These are phyloP conservation scores for Metschnikowia anglica DNA, from an alignment of 805 yeast genomes.

Conservation along the genomic window DNA sequence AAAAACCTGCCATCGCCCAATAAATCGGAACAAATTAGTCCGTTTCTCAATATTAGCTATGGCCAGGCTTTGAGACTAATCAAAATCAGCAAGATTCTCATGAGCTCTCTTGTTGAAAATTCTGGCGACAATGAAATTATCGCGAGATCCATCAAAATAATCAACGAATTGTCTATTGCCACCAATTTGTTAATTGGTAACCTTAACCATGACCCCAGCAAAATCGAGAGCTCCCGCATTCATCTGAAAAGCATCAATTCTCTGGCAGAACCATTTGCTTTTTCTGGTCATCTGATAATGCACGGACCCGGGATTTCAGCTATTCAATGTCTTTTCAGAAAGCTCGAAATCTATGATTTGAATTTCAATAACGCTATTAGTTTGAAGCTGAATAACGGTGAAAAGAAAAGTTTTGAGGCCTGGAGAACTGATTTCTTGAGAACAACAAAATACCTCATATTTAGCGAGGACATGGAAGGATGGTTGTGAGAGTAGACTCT, in stretches of 20 bases:
- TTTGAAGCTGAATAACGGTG: not conserved
- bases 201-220: constrained; percentile 19
- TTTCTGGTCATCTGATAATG: not conserved
- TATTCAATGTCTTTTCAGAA: constrained; percentile 24
- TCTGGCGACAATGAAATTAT: constrained; percentile 28
- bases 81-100: constrained; percentile 35
- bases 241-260: constrained; percentile 6
- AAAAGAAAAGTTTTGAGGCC: constrained; percentile 4
- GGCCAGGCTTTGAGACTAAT: constrained; percentile 37
- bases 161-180: constrained; percentile 37
- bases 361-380: constrained; percentile 22
- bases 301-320: constrained; percentile 27
- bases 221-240: not conserved
- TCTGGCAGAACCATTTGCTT: not conserved
- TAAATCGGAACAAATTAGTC: constrained; percentile 23
- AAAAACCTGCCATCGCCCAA: not conserved
- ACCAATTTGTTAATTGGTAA: constrained; percentile 30
- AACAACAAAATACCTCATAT: constrained; percentile 28
- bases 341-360: constrained; percentile 28
- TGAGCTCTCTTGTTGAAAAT: constrained; percentile 29
- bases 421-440: constrained; percentile 21
- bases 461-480: constrained; percentile 36
- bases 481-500: constrained; percentile 26
- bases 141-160: constrained; percentile 33
- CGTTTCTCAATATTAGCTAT: constrained; percentile 34